phyloP scores from a whole-genome alignment of 1,284 basidiomycete species.

The Trichosporon faecale region DNA sequence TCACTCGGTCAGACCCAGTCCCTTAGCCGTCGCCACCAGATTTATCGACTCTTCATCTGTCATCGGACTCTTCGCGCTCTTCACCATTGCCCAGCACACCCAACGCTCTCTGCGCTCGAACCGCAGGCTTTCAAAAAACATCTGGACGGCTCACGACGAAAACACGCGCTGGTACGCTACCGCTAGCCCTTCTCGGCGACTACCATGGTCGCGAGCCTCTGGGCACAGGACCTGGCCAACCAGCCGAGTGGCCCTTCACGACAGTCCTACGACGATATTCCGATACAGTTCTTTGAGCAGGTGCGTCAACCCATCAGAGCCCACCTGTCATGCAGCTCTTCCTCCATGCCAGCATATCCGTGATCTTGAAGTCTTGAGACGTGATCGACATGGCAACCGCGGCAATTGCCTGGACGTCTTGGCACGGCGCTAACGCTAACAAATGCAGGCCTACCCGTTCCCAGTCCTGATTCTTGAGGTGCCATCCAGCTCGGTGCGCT shows the following conservation, averaged over 20 bases:
- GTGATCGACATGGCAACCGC: neutral
- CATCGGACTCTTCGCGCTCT: neutral
- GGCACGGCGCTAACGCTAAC: neutral
- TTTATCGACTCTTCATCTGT: neutral
- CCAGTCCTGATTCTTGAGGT: neutral
- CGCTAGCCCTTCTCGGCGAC: neutral
- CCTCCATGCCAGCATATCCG: neutral
- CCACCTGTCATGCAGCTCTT: neutral
- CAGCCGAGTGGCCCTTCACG: neutral
- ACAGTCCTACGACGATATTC: neutral
- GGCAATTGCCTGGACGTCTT: neutral
- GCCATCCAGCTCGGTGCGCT: neutral
- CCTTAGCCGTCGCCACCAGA: neutral
- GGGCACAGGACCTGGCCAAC: neutral
- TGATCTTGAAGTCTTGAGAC: neutral
- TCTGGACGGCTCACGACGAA: neutral
- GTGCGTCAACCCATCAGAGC: neutral
- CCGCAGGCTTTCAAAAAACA: neutral
- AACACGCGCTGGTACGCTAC: neutral
- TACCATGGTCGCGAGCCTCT: neutral
- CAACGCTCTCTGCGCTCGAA: neutral
- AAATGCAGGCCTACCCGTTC: neutral
- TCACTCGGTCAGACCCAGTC: neutral
- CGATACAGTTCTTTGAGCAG: neutral
- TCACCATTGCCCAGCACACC: neutral